Percentiles rank a stretch among this genome's conserved stretches.
Conservation (phyloP, 805 yeast species). For the Saccharomycopsis microspora region DNA sequence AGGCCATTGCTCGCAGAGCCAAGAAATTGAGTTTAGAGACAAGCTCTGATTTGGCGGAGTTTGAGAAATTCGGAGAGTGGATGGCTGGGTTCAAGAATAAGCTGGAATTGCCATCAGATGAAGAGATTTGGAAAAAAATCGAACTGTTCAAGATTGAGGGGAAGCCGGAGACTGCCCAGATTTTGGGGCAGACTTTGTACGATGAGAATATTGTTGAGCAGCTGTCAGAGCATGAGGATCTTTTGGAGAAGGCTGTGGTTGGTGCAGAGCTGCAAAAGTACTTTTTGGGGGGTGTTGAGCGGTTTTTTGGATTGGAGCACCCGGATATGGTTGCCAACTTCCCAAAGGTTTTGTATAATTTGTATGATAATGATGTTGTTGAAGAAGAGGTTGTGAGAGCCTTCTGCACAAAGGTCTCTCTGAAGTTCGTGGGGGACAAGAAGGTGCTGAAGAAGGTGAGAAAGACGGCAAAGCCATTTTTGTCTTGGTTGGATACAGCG, state of each 20-base stretch:
- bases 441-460: constrained; percentile 82
- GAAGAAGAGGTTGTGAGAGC: constrained; percentile 70
- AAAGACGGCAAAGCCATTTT: constrained; percentile 91
- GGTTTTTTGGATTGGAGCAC: constrained; percentile 76
- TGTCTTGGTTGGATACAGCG: constrained; percentile 92
- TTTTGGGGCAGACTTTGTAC: constrained; percentile 82
- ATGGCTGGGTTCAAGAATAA: constrained; percentile 33
- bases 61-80: constrained; percentile 20
- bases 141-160: constrained; percentile 62
- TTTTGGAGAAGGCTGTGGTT: constrained; percentile 66
- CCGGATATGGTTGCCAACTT: constrained; percentile 58
- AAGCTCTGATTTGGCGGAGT: constrained; percentile 60
- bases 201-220: constrained; percentile 52
- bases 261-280: constrained; percentile 69
- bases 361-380: constrained; percentile 75
- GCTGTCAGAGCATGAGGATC: constrained; percentile 66
- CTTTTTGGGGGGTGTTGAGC: constrained; percentile 90
- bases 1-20: constrained; percentile 17
- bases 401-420: constrained; percentile 89
- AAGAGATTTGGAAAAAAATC: constrained; percentile 87
- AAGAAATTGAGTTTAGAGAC: constrained; percentile 24
- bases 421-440: constrained; percentile 80
- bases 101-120: constrained; percentile 61
- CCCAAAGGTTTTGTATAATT: constrained; percentile 71
- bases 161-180: constrained; percentile 74